A percentile compares a stretch with the other conserved stretches of the same genome.
phyloP scores from a whole-genome alignment of 1,284 basidiomycete species.

The Fistulina hepatica region DNA sequence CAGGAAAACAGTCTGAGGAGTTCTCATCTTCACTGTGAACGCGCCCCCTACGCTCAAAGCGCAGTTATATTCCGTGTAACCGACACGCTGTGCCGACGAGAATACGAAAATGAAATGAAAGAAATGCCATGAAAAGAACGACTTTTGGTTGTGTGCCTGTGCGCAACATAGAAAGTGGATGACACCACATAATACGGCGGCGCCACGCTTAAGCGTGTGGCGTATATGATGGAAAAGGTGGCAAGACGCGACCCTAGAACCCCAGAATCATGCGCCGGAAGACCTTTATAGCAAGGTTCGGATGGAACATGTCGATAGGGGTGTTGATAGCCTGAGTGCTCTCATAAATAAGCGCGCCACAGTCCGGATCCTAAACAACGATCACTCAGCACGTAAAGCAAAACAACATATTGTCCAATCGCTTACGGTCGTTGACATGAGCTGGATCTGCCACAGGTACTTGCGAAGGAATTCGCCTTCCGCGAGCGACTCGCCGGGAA shows the following conservation, averaged over 20 bases:
- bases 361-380: conserved; percentile 9
- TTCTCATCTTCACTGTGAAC: too few species aligned
- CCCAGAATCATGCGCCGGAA: conserved; percentile 7
- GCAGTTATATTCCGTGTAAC: too few species aligned
- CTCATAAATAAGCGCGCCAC: conserved; percentile 8
- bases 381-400: not conserved
- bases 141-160: not conserved
- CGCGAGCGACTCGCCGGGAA: conserved; percentile 14
- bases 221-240: not conserved
- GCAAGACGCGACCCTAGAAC: not conserved
- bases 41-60: too few species aligned
- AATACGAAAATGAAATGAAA: not conserved
- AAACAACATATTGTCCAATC: not conserved
- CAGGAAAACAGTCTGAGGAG: too few species aligned
- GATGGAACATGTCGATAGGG: conserved; percentile 15
- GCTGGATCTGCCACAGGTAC: conserved; percentile 11
- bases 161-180: not conserved
- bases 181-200: not conserved
- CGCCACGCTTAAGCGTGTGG: not conserved
- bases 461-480: conserved; percentile 11
- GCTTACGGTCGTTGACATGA: conserved; percentile 10
- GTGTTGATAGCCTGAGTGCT: conserved; percentile 6
- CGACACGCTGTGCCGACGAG: too few species aligned
- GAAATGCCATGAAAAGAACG: not conserved
- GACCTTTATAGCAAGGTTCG: conserved; percentile 11